These are phyloP conservation scores for Pseudevernia furfuracea DNA, from an alignment of 495 filamentous ascomycete genomes.

Conservation along the genomic window DNA sequence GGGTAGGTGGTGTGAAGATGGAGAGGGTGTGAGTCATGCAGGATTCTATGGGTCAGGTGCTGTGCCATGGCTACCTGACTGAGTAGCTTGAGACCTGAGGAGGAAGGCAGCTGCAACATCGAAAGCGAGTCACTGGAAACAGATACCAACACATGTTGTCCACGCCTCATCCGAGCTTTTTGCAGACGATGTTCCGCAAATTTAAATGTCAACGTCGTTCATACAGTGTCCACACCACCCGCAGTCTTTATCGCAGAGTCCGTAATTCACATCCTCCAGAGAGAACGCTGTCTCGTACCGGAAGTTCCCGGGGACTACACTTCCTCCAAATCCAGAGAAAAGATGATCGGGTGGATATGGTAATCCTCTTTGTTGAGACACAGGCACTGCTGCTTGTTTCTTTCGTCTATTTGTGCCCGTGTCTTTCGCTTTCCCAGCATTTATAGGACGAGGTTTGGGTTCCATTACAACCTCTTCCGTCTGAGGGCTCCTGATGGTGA, in stretches of 20 bases:
- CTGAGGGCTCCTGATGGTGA: not conserved
- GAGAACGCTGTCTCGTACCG: not conserved
- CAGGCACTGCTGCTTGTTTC: not conserved
- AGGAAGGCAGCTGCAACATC: too few relatives aligned
- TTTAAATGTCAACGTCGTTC: slow-evolving; percentile 14
- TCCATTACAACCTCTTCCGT: not conserved
- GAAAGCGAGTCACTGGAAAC: too few relatives aligned
- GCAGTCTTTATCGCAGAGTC: slow-evolving; percentile 22
- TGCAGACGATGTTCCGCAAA: not conserved
- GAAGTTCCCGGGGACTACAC: not conserved
- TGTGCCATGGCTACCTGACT: too few relatives aligned
- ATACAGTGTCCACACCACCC: slow-evolving; percentile 22
- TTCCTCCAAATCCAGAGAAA: slow-evolving; percentile 2
- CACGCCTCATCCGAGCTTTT: not conserved
- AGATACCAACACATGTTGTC: too few relatives aligned
- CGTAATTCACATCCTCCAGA: not conserved
- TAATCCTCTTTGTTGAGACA: not conserved
- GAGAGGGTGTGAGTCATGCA: not conserved
- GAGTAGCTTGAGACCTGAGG: too few relatives aligned
- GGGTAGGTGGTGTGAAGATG: not conserved
- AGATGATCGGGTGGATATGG: slow-evolving; percentile 9
- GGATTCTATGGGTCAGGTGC: too few relatives aligned
- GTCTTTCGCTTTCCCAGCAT: not conserved
- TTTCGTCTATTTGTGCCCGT: not conserved
- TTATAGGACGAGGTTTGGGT: not conserved